Conservation (phyloP, 495 filamentous ascomycete species). For the Apodospora peruviana region DNA sequence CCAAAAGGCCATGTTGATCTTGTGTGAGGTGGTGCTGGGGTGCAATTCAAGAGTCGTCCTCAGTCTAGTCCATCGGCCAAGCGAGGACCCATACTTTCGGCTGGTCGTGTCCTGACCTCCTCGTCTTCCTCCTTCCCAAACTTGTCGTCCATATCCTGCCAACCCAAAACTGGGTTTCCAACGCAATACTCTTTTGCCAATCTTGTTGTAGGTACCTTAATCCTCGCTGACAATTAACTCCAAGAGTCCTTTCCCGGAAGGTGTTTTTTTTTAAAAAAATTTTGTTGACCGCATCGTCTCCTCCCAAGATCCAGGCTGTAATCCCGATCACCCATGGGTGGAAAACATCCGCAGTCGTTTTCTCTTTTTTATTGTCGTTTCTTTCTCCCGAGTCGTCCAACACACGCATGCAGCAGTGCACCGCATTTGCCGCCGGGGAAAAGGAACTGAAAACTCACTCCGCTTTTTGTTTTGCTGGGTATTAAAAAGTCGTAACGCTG, state of each 20-base stretch:
- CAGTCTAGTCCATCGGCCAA: conserved; percentile 6
- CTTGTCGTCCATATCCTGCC: neutral
- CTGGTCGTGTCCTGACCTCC: conserved; percentile 3
- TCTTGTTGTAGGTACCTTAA: conserved; percentile 12
- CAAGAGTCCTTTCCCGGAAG: neutral
- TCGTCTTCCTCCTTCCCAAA: conserved; percentile 1
- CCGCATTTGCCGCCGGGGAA: neutral
- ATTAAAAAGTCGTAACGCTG: conserved; percentile 11
- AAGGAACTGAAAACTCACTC: conserved; percentile 3
- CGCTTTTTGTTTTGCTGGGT: conserved; percentile 14
- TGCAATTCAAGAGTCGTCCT: conserved; percentile 2
- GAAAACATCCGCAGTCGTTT: neutral
- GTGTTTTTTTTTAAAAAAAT: neutral
- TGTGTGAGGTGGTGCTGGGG: conserved; percentile 2
- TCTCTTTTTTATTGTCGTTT: conserved; percentile 11
- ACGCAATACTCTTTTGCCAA: conserved; percentile 15
- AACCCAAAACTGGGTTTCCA: conserved; percentile 1
- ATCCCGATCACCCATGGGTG: too few relatives aligned
- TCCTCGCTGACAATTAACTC: neutral
- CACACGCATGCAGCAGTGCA: neutral
- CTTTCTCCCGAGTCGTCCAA: conserved; percentile 2
- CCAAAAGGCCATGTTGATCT: neutral
- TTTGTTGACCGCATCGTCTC: conserved; percentile 1
- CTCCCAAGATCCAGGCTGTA: neutral
- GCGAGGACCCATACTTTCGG: conserved; percentile 10